Base-by-base conservation (phyloP, 2,329 filamentous ascomycete genomes). In the Xylariomycetidae sp. region DNA sequence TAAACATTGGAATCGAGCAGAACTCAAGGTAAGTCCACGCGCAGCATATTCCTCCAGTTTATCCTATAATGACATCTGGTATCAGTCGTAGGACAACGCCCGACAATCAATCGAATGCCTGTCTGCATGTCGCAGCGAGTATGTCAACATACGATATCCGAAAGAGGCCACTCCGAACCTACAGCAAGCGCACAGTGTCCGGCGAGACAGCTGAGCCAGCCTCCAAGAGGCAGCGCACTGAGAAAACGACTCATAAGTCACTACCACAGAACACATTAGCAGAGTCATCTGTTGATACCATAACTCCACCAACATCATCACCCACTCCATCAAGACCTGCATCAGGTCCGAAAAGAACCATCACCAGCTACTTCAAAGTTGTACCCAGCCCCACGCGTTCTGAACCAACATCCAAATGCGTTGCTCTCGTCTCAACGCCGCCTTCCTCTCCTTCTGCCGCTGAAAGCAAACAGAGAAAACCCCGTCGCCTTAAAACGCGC, bases 81-180 rank as follows among this genome's bases (percentile, higher is more conserved):
- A n/a, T n/a, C n/a, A n/a, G n/a, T n/a, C n/a, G n/a, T n/a, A n/a
- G n/a, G n/a, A n/a, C n/a, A n/a, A n/a, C n/a, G n/a, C n/a, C n/a
- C n/a, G n/a, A n/a, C n/a, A n/a, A n/a, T n/a, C n/a, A n/a, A n/a
- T n/a, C n/a, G n/a, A n/a, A n/a, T n/a, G n/a, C n/a, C n/a, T n/a
- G n/a, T n/a, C n/a, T n/a, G n/a, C n/a, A n/a, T n/a, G n/a, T n/a
- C n/a, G n/a, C n/a, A n/a, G n/a, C n/a, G n/a, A n/a, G n/a, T n/a
- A n/a, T n/a, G n/a, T n/a, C n/a, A n/a, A n/a, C n/a, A n/a, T n/a
- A n/a, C n/a, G n/a, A n/a, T n/a, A n/a, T n/a, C n/a, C n/a, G n/a
- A n/a, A 58, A 55, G 39, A 47, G 54, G 25, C 52, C 52, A 2
- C 37, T 63, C 16, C 59, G 59, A 36, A 64, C 61, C 4, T 64